phyloP scores from a whole-genome alignment of 768 basidiomycete genomes.

The Boletus reticuloceps region DNA sequence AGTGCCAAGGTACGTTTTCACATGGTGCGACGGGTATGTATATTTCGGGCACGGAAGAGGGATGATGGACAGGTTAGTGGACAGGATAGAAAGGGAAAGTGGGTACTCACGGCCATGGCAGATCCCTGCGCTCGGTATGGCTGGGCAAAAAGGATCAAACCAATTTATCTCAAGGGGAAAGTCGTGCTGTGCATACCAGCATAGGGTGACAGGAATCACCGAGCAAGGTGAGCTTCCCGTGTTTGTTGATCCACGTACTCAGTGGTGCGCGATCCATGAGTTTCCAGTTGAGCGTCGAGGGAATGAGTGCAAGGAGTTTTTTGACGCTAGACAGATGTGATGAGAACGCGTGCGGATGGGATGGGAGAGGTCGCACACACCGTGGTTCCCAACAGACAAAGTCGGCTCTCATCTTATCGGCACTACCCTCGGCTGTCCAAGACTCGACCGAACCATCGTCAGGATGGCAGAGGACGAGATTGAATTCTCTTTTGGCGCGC shows the following conservation, averaged over 20 bases:
- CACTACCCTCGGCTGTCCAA: slow-evolving; percentile 42
- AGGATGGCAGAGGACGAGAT: slow-evolving; percentile 44
- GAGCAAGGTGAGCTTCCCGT: slow-evolving; percentile 42
- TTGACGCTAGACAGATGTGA: slow-evolving; percentile 32
- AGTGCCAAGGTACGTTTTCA: not conserved
- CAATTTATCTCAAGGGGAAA: not conserved
- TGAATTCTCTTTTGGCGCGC: slow-evolving; percentile 41
- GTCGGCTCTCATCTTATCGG: slow-evolving; percentile 45
- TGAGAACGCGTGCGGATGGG: not conserved
- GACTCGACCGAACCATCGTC: slow-evolving; percentile 41
- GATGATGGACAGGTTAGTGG: not conserved
- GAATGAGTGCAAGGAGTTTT: slow-evolving; percentile 46
- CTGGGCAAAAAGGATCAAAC: slow-evolving; percentile 14
- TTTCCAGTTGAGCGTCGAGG: slow-evolving; percentile 44
- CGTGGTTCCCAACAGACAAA: slow-evolving; percentile 50
- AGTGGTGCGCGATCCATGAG: slow-evolving; percentile 50
- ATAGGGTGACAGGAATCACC: slow-evolving; percentile 61
- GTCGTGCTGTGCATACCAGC: slow-evolving; percentile 30
- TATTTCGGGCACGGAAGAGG: no score
- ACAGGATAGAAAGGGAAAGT: not conserved
- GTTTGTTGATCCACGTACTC: slow-evolving; percentile 46
- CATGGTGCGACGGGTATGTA: not conserved
- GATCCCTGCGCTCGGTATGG: slow-evolving; percentile 56
- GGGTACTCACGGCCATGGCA: slow-evolving; percentile 45
- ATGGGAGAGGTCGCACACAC: slow-evolving; percentile 25